These are phyloP conservation scores for Eremothecium gossypii DNA, from an alignment of 1,139 yeast genomes.

Conservation along the genomic window DNA sequence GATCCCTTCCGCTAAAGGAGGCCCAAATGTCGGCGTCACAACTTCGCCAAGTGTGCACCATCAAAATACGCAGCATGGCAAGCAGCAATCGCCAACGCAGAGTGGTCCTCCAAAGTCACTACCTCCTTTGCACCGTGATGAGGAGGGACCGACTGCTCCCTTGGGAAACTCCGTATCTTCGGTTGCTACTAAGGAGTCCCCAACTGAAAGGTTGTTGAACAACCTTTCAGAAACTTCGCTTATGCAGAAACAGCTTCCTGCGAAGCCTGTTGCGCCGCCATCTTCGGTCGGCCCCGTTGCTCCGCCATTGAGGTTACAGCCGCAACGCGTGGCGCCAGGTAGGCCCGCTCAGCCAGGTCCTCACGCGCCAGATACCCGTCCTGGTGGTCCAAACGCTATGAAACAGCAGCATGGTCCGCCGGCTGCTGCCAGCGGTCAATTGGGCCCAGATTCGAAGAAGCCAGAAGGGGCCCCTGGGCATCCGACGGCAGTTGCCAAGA, in stretches of 20 bases:
- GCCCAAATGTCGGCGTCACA: no score
- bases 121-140: no score
- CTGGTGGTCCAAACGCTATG: conserved; percentile 20
- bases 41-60: no score
- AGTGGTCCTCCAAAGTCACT: no score
- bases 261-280: background rate
- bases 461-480: conserved; percentile 27
- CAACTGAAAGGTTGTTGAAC: no score
- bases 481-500: conserved; percentile 31
- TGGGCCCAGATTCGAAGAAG: conserved; percentile 18
- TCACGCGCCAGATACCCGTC: conserved; percentile 2
- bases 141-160: no score
- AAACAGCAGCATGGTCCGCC: conserved; percentile 9
- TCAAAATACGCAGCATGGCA: no score
- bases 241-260: background rate
- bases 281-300: background rate
- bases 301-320: conserved; percentile 20
- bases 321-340: conserved; percentile 10
- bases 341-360: conserved; percentile 7
- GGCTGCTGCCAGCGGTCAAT: conserved; percentile 4
- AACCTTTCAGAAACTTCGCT: no score
- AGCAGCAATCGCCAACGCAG: no score
- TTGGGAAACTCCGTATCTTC: no score
- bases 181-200: no score
- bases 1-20: background rate